Conservation (phyloP, 306 rosid species). For the Acmispon strigosus region DNA sequence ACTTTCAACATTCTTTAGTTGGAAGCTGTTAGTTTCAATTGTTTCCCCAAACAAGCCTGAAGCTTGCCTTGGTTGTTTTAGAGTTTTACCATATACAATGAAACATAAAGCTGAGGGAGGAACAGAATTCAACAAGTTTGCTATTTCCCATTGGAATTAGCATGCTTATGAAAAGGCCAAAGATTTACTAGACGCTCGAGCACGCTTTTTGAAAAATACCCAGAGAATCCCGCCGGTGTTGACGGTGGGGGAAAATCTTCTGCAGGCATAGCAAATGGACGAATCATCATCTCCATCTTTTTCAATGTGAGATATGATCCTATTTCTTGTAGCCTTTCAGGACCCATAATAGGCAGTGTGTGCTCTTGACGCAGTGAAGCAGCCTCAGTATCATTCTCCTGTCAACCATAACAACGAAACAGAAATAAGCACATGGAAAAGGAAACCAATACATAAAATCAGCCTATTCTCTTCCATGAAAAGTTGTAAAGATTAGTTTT, state of each 20-base stretch:
- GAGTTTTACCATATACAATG: neutral
- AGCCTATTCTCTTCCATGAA: neutral
- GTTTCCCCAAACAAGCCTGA: neutral
- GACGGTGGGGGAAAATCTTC: conserved; percentile 97
- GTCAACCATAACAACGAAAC: conserved; percentile 21
- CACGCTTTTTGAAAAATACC: conserved; percentile 80
- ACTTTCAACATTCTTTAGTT: neutral
- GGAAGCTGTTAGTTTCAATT: neutral
- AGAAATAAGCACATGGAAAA: conserved; percentile 7
- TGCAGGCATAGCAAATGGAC: conserved; percentile 93
- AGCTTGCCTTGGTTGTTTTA: conserved; percentile 22
- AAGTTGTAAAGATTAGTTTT: neutral
- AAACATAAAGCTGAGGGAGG: neutral
- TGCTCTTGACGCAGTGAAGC: conserved; percentile 89
- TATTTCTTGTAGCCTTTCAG: conserved; percentile 93
- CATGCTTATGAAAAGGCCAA: conserved; percentile 91
- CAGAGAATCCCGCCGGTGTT: conserved; percentile 82
- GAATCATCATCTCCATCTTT: conserved; percentile 80
- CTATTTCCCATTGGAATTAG: conserved; percentile 59
- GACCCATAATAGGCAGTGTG: conserved; percentile 92
- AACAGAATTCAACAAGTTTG: neutral
- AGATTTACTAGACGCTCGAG: conserved; percentile 93
- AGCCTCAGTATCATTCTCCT: conserved; percentile 73
- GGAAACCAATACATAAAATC: neutral
- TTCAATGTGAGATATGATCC: conserved; percentile 83